Conservation (phyloP, 495 filamentous ascomycete genomes). For the Talaromyces borbonicus region DNA sequence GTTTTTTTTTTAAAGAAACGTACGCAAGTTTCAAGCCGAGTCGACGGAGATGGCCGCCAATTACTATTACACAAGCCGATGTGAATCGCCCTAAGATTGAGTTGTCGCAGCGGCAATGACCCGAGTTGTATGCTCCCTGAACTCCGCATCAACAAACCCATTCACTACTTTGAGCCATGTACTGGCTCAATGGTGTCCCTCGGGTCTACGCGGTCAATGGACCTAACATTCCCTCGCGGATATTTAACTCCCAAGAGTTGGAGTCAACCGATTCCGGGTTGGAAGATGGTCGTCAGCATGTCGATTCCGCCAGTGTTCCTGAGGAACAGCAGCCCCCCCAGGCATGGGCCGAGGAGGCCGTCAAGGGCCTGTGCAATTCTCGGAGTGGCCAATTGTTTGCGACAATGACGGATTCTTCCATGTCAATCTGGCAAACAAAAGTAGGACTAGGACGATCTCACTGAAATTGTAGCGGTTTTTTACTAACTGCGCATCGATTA, state of each 20-base stretch:
- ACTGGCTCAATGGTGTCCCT: slow-evolving; percentile 92
- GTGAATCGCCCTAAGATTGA: not conserved
- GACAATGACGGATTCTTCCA: slow-evolving; percentile 69
- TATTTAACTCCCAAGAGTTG: slow-evolving; percentile 28
- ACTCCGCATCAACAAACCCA: slow-evolving; percentile 17
- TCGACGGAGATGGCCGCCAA: slow-evolving; percentile 1
- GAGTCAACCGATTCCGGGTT: not conserved
- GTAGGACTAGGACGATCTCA: slow-evolving; percentile 37
- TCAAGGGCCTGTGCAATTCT: slow-evolving; percentile 68
- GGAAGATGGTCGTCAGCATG: slow-evolving; percentile 1
- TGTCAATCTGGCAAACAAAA: slow-evolving; percentile 93
- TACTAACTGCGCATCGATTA: slow-evolving; percentile 34
- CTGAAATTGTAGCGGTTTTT: slow-evolving; percentile 8
- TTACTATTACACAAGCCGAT: not conserved
- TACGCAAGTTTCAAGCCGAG: not conserved
- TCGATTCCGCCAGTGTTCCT: not conserved
- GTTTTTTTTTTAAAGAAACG: too few species aligned
- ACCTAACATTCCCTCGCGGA: slow-evolving; percentile 28
- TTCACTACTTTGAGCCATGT: slow-evolving; percentile 81
- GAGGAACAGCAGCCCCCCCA: slow-evolving; percentile 12
- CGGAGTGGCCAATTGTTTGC: slow-evolving; percentile 81
- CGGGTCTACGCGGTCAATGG: slow-evolving; percentile 74
- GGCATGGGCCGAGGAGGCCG: slow-evolving; percentile 43
- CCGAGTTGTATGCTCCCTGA: slow-evolving; percentile 25
- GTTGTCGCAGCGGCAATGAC: slow-evolving; percentile 29